Evolutionary conservation across 805 yeast species (phyloP).

Genomic region (Candida bentonensis): DNA sequence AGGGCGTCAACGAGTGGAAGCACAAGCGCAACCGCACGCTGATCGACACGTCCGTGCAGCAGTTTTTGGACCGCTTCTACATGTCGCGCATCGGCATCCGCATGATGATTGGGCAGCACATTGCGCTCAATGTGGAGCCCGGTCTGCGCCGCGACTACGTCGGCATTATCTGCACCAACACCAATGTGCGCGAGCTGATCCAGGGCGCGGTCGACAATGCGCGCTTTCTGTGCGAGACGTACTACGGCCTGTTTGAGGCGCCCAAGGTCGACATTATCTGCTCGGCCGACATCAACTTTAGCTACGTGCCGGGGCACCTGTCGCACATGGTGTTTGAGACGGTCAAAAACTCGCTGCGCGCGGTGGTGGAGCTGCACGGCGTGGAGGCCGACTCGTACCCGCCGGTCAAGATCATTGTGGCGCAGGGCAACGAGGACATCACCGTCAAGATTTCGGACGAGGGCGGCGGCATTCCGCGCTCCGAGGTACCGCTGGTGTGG

Average conservation of each 20-base stretch:
- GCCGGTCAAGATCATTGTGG: conserved; percentile 72
- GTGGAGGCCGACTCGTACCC: conserved; percentile 60
- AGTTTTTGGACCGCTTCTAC: conserved; percentile 73
- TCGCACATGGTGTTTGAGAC: conserved; percentile 86
- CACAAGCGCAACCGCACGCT: conserved; percentile 30
- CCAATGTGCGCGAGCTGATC: conserved; percentile 72
- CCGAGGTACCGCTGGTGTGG: conserved; percentile 78
- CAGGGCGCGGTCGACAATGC: conserved; percentile 86
- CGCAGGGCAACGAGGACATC: conserved; percentile 81
- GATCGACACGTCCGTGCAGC: conserved; percentile 62
- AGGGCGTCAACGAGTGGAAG: conserved; percentile 88
- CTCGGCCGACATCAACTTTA: conserved; percentile 60
- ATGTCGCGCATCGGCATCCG: conserved; percentile 86
- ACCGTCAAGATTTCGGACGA: conserved; percentile 84
- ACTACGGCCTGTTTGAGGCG: conserved; percentile 75
- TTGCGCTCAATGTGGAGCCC: conserved; percentile 63
- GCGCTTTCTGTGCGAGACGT: conserved; percentile 79
- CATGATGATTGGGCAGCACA: conserved; percentile 90
- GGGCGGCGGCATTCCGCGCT: conserved; percentile 86
- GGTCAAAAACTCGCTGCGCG: conserved; percentile 72
- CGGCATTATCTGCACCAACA: conserved; percentile 76
- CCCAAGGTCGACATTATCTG: conserved; percentile 73
- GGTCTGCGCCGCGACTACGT: conserved; percentile 51
- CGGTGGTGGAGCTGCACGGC: conserved; percentile 73
- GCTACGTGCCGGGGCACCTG: conserved; percentile 89